These are phyloP conservation scores for Sporormia fimetaria DNA, from an alignment of 495 filamentous ascomycete genomes.

Conservation along the genomic window DNA sequence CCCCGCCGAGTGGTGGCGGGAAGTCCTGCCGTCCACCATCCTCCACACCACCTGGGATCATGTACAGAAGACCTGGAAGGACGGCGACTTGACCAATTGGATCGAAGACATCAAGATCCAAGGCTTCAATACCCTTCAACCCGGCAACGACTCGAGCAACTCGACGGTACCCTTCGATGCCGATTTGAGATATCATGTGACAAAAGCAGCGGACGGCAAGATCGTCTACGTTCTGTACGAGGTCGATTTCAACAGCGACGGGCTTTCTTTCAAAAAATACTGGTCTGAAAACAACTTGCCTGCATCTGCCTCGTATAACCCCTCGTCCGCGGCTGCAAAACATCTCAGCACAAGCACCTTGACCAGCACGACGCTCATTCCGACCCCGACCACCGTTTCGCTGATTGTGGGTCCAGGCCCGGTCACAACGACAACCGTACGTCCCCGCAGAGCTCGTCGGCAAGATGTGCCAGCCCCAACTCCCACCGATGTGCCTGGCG, in stretches of 20 bases:
- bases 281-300: background rate
- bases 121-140: slow-evolving; percentile 1
- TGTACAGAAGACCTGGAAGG: background rate
- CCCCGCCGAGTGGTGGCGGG: no score
- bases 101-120: background rate
- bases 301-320: background rate
- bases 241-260: background rate
- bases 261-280: background rate
- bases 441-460: no score
- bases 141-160: background rate
- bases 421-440: no score
- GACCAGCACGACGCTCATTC: no score
- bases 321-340: no score
- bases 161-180: background rate
- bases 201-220: background rate
- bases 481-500: no score
- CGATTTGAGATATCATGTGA: background rate
- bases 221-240: background rate
- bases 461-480: no score
- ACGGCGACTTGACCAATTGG: background rate
- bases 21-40: background rate
- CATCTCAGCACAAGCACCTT: no score
- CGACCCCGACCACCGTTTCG: no score
- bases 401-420: no score
- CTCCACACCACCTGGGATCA: background rate